Evolutionary conservation across 2,329 filamentous ascomycete genomes (phyloP), one percentile per base, ranked within the genome.

Genomic region (Claviceps capensis): DNA sequence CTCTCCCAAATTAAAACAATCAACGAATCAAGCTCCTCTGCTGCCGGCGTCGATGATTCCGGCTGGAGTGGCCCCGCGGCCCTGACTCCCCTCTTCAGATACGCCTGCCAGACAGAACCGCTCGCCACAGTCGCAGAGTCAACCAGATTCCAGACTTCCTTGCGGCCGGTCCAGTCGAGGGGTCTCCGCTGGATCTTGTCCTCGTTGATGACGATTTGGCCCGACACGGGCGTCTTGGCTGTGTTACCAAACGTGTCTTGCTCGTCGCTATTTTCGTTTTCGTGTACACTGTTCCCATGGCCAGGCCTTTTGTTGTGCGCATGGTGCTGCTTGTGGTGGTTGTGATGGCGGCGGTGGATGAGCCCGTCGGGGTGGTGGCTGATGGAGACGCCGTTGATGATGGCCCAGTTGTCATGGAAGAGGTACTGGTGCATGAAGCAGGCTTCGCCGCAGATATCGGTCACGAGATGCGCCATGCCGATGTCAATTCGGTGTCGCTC

Each of bases 351-450:
- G n/a, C 42, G 22, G 22, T 47, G 41, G 19, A 60, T 60, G 36
- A 69, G 62, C 2, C 67, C 67, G 50, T 68, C 64, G 0, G 66
- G 65, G 56, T 74, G 72, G 47, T 72, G 65, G 42, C 64, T 67
- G 53, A 76, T 64, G 34, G 70, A 69, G 57, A 72, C 64, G 5
- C 73, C 73, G 54, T 74, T 75, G 44, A 72, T 67, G 5, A 76
- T 63, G 4, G 74, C 64, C 72, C 72, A 76, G 57, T 67, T 64
- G 57, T 73, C 71, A 41, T 59, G 62, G 59, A 75, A 74, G 36
- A 63, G 59, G 54, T 72, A 74, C 6, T 71, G 68, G 57, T 74
- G 71, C 55, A 75, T 65, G 58, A 73, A 74, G 56, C 72, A 74
- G 11, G 65, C 62, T 50, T 73, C 70, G 19, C 72, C 72, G 56